These are phyloP conservation scores for Notholithocarpus densiflorus DNA, from an alignment of 306 rosid species.

Conservation along the genomic window DNA sequence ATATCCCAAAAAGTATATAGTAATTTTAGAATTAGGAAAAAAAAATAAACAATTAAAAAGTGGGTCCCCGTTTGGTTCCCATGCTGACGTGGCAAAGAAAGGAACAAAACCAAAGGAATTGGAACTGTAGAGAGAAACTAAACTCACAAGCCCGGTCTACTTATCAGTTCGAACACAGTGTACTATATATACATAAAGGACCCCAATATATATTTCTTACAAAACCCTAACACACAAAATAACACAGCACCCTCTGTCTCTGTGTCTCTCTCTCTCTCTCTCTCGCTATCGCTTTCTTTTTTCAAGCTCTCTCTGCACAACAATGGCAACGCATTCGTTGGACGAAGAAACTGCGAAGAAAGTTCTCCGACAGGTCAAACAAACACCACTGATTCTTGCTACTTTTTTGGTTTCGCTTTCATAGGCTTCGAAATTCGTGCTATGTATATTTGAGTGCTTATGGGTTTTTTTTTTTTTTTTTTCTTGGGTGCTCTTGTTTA, in stretches of 20 bases:
- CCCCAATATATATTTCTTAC: background rate
- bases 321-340: slow-evolving; percentile 59
- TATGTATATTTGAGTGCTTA: too few species aligned
- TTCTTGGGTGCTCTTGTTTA: background rate
- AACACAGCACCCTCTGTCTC: too few species aligned
- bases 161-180: too few species aligned
- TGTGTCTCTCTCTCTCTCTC: background rate
- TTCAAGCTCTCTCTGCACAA: background rate
- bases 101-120: too few species aligned
- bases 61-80: too few species aligned
- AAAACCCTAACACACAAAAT: slow-evolving; percentile 44
- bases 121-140: too few species aligned
- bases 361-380: slow-evolving; percentile 71
- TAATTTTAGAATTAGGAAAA: too few species aligned
- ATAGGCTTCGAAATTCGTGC: background rate
- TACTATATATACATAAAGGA: background rate
- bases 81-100: too few species aligned
- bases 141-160: too few species aligned
- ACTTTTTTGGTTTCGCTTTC: background rate
- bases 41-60: too few species aligned
- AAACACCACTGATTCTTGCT: background rate
- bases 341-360: slow-evolving; percentile 72
- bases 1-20: too few species aligned
- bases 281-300: background rate
- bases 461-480: background rate